phyloP scores from a whole-genome alignment of 495 filamentous ascomycete genomes.

The Penicillium roqueforti region DNA sequence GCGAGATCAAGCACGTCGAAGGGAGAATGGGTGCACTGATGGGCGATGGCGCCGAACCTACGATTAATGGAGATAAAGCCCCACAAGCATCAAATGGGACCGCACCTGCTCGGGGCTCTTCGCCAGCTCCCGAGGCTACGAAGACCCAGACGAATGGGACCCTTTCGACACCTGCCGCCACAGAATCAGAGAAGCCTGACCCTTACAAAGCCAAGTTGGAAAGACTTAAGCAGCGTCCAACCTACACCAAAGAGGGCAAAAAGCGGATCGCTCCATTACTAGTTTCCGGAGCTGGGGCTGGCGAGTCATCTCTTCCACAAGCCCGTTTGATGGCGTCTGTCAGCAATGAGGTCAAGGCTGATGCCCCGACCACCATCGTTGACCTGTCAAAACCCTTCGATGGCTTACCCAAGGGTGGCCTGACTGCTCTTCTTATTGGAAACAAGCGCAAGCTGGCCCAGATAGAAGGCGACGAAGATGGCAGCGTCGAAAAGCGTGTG shows the following conservation, averaged over 20 bases:
- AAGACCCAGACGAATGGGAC: slow-evolving; percentile 43
- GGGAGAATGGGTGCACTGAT: slow-evolving; percentile 96
- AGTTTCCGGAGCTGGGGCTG: slow-evolving; percentile 76
- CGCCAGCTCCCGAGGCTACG: slow-evolving; percentile 32
- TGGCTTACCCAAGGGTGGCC: slow-evolving; percentile 83
- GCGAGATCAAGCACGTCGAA: slow-evolving; percentile 81
- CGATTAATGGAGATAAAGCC: slow-evolving; percentile 41
- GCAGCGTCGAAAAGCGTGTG: slow-evolving; percentile 59
- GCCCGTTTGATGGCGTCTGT: slow-evolving; percentile 71
- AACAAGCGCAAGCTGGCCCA: slow-evolving; percentile 83
- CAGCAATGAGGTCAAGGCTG: slow-evolving; percentile 55
- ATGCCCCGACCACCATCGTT: slow-evolving; percentile 77
- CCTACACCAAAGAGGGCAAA: slow-evolving; percentile 93
- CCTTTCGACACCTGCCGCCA: slow-evolving; percentile 25
- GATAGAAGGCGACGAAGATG: slow-evolving; percentile 64
- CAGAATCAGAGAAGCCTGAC: slow-evolving; percentile 56
- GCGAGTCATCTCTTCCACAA: slow-evolving; percentile 82
- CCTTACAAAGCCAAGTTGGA: slow-evolving; percentile 65
- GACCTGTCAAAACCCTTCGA: slow-evolving; percentile 95
- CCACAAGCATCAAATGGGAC: slow-evolving; percentile 39
- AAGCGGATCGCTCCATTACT: slow-evolving; percentile 91
- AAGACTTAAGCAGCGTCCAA: slow-evolving; percentile 81
- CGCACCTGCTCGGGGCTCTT: slow-evolving; percentile 35
- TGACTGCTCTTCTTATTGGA: slow-evolving; percentile 78
- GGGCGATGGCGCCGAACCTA: slow-evolving; percentile 63